Evolutionary conservation across 1,284 basidiomycete genomes (phyloP).

Genomic region (Tylopilus sp.): DNA sequence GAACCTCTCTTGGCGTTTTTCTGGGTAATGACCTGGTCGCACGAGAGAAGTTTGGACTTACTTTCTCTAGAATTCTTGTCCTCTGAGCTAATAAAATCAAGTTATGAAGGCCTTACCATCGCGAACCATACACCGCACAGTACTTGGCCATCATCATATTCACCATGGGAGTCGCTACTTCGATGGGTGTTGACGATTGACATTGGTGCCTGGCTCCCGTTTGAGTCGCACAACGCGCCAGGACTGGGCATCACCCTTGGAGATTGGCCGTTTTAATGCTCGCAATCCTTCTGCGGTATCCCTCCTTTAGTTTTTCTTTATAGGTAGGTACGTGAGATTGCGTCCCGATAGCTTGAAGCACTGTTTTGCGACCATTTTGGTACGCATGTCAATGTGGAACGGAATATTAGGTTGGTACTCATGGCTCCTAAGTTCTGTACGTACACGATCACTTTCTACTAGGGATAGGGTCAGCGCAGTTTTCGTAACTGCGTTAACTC

Average conservation of each 20-base stretch:
- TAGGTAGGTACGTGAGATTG: conserved; percentile 87
- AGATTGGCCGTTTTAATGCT: conserved; percentile 78
- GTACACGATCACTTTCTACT: conserved; percentile 31
- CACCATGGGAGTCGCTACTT: conserved; percentile 81
- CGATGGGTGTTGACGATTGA: conserved; percentile 90
- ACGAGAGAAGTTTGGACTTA: conserved; percentile 3
- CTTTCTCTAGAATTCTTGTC: conserved; percentile 68
- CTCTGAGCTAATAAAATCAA: conserved; percentile 86
- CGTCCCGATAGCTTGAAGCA: conserved; percentile 82
- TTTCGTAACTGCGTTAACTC: conserved; percentile 86
- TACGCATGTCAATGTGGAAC: conserved; percentile 32
- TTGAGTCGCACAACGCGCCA: conserved; percentile 71
- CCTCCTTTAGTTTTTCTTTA: conserved; percentile 82
- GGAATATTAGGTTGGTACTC: conserved; percentile 8
- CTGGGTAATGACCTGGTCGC: conserved; percentile 60
- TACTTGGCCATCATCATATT: conserved; percentile 89
- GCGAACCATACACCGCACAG: conserved; percentile 92
- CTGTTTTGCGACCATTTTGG: conserved; percentile 92
- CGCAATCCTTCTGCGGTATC: conserved; percentile 82
- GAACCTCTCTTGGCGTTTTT: conserved; percentile 79
- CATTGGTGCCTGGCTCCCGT: conserved; percentile 92
- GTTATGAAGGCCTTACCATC: conserved; percentile 85
- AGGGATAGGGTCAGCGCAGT: conserved; percentile 75
- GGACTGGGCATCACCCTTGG: conserved; percentile 78
- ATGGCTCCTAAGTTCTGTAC: conserved; percentile 62